Percentiles rank a stretch among this genome's conserved stretches.
Evolutionary conservation across 148 eudicot species (phyloP).

Genomic region (Polygonum aviculare): DNA sequence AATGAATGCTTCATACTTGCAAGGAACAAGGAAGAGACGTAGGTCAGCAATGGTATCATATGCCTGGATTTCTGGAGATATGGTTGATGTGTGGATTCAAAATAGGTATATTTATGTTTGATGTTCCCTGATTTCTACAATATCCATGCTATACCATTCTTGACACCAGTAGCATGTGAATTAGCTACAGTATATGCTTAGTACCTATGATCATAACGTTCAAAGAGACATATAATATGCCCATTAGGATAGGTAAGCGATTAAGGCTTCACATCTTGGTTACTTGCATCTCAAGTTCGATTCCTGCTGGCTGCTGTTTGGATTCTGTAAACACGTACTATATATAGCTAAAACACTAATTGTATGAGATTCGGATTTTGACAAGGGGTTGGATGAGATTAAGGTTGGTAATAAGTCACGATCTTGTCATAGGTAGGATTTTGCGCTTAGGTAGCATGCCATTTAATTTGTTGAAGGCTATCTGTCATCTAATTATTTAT

Average conservation of each 20-base stretch:
- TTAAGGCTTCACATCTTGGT: not conserved
- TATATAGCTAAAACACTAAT: not conserved
- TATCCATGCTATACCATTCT: not conserved
- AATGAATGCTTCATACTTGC: conserved; percentile 29
- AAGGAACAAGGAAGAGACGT: conserved; percentile 73
- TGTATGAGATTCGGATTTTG: not conserved
- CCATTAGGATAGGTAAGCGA: not conserved
- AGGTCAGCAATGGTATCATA: conserved; percentile 60
- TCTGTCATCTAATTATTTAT: not conserved
- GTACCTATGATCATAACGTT: not conserved
- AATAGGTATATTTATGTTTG: conserved; percentile 44
- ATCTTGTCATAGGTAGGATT: not conserved
- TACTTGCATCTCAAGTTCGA: not conserved
- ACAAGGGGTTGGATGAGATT: not conserved
- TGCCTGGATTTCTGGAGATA: conserved; percentile 74
- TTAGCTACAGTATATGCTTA: not conserved
- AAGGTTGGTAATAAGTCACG: not conserved
- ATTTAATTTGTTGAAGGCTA: not conserved
- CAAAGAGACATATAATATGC: not conserved
- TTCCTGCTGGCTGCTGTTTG: not conserved
- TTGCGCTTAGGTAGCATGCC: not conserved
- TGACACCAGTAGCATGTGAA: not conserved
- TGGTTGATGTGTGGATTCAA: conserved; percentile 70
- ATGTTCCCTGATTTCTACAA: not conserved
- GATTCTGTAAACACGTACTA: not conserved